These are phyloP conservation scores for Cadophora sp. DNA, from an alignment of 2,329 filamentous ascomycete genomes.

Conservation along the genomic window DNA sequence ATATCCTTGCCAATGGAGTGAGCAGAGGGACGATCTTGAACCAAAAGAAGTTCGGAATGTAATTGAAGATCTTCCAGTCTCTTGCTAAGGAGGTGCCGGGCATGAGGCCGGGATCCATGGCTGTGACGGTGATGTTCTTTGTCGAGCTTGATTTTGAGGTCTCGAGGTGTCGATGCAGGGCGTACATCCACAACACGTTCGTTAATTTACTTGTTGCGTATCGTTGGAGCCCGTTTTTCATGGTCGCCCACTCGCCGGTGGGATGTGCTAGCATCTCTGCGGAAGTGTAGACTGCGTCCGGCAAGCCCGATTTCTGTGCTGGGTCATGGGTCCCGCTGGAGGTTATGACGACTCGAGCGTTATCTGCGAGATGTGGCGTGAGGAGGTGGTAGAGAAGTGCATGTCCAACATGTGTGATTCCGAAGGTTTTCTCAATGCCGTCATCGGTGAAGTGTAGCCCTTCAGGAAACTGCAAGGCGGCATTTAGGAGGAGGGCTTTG, in stretches of 20 bases:
- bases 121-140: conserved; percentile 48
- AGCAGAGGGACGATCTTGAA: conserved; percentile 45
- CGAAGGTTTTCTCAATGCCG: conserved; percentile 56
- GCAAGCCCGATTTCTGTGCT: conserved; percentile 49
- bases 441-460: conserved; percentile 46
- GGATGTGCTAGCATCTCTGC: conserved; percentile 55
- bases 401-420: conserved; percentile 57
- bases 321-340: conserved; percentile 56
- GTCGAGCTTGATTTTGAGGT: conserved; percentile 14
- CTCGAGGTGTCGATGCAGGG: conserved; percentile 48
- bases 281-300: conserved; percentile 50
- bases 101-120: conserved; percentile 57
- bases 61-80: conserved; percentile 41
- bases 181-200: conserved; percentile 57
- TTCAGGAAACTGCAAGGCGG: conserved; percentile 52
- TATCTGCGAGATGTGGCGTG: conserved; percentile 46
- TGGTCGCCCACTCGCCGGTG: conserved; percentile 36
- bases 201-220: conserved; percentile 54
- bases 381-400: conserved; percentile 57
- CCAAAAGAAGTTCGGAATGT: conserved; percentile 46
- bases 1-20: conserved; percentile 46
- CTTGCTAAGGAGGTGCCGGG: conserved; percentile 51
- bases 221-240: conserved; percentile 46
- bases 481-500: conserved; percentile 54
- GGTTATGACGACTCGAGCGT: conserved; percentile 53